These are phyloP conservation scores for Westerdykella aurantiaca DNA, from an alignment of 2,329 filamentous ascomycete species.

Conservation along the genomic window DNA sequence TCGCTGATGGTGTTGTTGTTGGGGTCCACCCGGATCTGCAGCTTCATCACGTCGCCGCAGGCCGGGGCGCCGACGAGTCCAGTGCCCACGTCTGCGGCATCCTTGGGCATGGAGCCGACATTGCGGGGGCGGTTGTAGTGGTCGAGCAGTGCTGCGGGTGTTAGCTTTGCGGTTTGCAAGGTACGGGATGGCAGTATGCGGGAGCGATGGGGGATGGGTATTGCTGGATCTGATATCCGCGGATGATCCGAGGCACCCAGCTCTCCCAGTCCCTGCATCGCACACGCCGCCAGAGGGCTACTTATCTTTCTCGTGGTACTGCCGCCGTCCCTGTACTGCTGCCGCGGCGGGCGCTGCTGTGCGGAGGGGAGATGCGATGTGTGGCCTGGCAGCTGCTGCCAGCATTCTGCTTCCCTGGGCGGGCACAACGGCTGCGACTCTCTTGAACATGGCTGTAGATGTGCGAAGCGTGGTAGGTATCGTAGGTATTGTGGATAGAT, in stretches of 20 bases:
- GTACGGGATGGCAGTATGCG: constrained; percentile 1
- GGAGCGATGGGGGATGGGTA: background rate
- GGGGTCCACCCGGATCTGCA: constrained; percentile 88
- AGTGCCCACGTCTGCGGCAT: constrained; percentile 76
- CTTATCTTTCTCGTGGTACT: constrained; percentile 63
- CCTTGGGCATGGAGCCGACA: constrained; percentile 73
- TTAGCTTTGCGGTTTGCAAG: constrained; percentile 33
- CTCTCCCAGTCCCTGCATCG: background rate
- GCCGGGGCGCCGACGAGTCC: constrained; percentile 88
- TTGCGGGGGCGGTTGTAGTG: constrained; percentile 77
- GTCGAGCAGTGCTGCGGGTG: constrained; percentile 56
- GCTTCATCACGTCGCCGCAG: constrained; percentile 89
- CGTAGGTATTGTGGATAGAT: constrained; percentile 6
- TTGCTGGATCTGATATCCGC: background rate
- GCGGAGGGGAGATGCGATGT: constrained; percentile 44
- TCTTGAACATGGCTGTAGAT: constrained; percentile 49
- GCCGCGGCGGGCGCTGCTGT: constrained; percentile 40
- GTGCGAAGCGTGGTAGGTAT: constrained; percentile 7
- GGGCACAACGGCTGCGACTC: constrained; percentile 50
- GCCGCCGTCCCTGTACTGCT: constrained; percentile 39
- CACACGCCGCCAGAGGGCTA: constrained; percentile 16
- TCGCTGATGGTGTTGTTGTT: constrained; percentile 83
- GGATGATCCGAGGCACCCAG: background rate
- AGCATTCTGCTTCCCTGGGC: constrained; percentile 48
- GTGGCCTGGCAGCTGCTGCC: constrained; percentile 45